These are phyloP conservation scores for Thermochaetoides thermophila DNA, from an alignment of 495 filamentous ascomycete genomes.

Conservation along the genomic window DNA sequence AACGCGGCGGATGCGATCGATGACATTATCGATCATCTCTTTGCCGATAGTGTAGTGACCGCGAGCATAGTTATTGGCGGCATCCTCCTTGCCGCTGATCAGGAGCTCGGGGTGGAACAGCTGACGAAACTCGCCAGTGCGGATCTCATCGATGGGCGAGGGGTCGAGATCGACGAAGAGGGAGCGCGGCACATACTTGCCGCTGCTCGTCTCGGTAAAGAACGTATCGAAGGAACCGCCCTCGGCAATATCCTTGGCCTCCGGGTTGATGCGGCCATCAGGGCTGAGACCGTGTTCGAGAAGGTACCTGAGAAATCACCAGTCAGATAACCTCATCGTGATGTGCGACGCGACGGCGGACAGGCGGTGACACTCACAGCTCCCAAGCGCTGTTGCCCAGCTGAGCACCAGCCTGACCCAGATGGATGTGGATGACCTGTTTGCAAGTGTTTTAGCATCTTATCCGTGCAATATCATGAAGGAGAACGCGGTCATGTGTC, in stretches of 20 bases:
- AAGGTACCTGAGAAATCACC: conserved; percentile 80
- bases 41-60: conserved; percentile 90
- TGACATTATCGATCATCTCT: conserved; percentile 70
- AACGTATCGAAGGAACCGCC: conserved; percentile 76
- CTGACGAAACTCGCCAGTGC: conserved; percentile 66
- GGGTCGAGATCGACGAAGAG: conserved; percentile 85
- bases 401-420: conserved; percentile 88
- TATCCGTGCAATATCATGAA: no score
- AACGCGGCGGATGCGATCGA: conserved; percentile 75
- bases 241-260: conserved; percentile 43
- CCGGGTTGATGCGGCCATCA: conserved; percentile 57
- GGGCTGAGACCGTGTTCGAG: conserved; percentile 76
- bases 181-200: conserved; percentile 83
- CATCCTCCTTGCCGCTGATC: conserved; percentile 88
- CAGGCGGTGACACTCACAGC: conserved; percentile 55
- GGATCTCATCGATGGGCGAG: conserved; percentile 84
- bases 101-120: conserved; percentile 82
- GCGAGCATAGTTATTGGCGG: conserved; percentile 89
- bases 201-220: conserved; percentile 72
- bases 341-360: no score
- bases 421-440: conserved; percentile 77
- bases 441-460: conserved; percentile 6
- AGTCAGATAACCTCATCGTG: no score
- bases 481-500: no score
- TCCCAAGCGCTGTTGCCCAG: conserved; percentile 92